Base-by-base conservation (phyloP, 2,329 filamentous ascomycete genomes). In the Pseudomassariella vexata region DNA sequence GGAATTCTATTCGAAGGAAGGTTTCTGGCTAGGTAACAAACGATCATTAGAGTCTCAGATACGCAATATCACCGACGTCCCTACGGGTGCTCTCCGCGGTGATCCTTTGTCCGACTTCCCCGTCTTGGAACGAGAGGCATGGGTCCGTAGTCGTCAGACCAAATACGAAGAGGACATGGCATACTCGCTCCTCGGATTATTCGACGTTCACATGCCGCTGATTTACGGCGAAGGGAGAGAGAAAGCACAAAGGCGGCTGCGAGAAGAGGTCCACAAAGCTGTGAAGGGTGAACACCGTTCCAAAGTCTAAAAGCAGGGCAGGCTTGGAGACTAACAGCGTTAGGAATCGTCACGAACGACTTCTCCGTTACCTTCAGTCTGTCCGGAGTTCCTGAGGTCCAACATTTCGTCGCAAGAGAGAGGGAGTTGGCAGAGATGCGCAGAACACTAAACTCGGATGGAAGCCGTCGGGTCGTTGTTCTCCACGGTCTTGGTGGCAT, bases 371-470 rank as follows among this genome's bases (percentile, higher is more conserved):
- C 36, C 12, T 51, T 58, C 23, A 53, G 47, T 20, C 41, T 56
- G 18, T 38, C 40, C 15, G 36, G 41, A 32, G 41, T 48, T 41
- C 39, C 43, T 24, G 42, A 53, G 17, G 44, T 41, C 27, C 36
- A 46, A 35, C 26, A 52, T 25, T 56, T 59, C 35, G 49, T 59
- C 11, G 53, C 46, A 22, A 47, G 54, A 42, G 33, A 50, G 26
- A 24, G 40, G 11, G 50, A 59, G 39, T 45, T 59, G 2, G 30
- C 25, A 22, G 41, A 49, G 24, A 59, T 61, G 33, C 47, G 49
- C 25, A 34, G 32, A 18, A 37, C 17, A 32, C 46, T 59, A 30
- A 30, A 28, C 9, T 34, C 46, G 16, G 35, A 53, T 38, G 42
- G 45, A 14, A 43, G 37, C 30, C 49, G 47, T 34, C 36, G 36